phyloP scores from a whole-genome alignment of 2,329 filamentous ascomycete species.

The Botrytis deweyae region DNA sequence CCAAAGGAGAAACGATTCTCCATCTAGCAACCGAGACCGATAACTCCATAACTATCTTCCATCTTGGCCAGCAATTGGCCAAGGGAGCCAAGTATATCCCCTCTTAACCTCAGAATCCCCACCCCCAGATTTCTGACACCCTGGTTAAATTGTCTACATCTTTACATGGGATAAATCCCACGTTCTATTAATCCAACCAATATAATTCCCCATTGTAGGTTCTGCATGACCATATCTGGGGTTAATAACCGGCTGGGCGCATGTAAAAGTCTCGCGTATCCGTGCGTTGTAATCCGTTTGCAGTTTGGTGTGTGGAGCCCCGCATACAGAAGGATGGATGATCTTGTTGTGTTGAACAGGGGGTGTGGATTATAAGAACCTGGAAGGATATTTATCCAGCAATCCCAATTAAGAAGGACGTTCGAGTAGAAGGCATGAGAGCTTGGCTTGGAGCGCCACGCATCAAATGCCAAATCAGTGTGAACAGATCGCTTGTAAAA shows the following conservation, averaged over 20 bases:
- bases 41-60: not conserved
- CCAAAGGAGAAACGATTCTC: not conserved
- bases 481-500: not conserved
- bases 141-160: not conserved
- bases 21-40: not conserved
- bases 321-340: not conserved
- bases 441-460: not conserved
- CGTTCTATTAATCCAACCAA: not conserved
- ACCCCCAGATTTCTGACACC: constrained; percentile 8
- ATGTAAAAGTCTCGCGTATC: not conserved
- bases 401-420: not conserved
- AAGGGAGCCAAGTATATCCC: not conserved
- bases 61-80: not conserved
- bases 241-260: not conserved
- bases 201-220: not conserved
- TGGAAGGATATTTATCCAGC: constrained; percentile 12
- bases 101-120: not conserved
- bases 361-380: not conserved
- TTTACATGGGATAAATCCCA: not conserved
- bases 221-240: not conserved
- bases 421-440: not conserved
- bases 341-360: not conserved
- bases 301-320: constrained; percentile 13
- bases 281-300: not conserved
- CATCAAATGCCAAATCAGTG: not conserved